Percentiles rank a stretch among this genome's conserved stretches.
Conservation (phyloP, 495 filamentous ascomycete species). For the Xanthoparmelia taractica region DNA sequence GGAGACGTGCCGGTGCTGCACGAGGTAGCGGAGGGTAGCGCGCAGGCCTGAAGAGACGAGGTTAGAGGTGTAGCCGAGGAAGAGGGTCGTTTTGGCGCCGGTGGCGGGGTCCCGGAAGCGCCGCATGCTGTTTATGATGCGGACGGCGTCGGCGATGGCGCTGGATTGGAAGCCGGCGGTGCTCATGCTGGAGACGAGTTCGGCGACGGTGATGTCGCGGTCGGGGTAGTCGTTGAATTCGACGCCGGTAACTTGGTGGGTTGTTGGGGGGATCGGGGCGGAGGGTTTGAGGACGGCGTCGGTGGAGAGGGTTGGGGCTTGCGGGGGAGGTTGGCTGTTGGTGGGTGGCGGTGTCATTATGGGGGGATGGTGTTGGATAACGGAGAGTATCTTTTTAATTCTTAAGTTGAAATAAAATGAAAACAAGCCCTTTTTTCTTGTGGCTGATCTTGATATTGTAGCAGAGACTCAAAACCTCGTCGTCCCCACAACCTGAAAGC, state of each 20-base stretch:
- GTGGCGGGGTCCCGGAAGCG: slow-evolving; percentile 67
- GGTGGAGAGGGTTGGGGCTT: slow-evolving; percentile 55
- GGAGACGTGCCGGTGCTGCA: slow-evolving; percentile 82
- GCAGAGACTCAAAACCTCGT: no score
- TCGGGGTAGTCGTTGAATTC: slow-evolving; percentile 78
- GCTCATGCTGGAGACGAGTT: slow-evolving; percentile 74
- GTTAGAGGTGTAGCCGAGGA: slow-evolving; percentile 95
- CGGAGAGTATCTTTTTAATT: no score
- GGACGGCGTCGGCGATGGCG: slow-evolving; percentile 71
- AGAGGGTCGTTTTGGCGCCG: slow-evolving; percentile 73
- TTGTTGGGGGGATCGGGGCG: slow-evolving; percentile 65
- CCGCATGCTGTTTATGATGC: slow-evolving; percentile 95
- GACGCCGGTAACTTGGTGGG: slow-evolving; percentile 69
- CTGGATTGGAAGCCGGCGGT: slow-evolving; percentile 90
- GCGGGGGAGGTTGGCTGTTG: no score
- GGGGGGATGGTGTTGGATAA: neutral
- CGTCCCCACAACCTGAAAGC: no score
- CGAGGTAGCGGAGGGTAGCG: slow-evolving; percentile 83
- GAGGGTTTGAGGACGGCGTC: slow-evolving; percentile 87
- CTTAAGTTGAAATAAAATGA: no score
- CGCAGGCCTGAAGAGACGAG: slow-evolving; percentile 91
- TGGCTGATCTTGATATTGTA: no score
- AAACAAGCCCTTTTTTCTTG: no score
- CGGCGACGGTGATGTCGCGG: slow-evolving; percentile 70
- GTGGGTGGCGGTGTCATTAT: neutral